Percentiles rank a stretch among this genome's conserved stretches.
phyloP scores from a whole-genome alignment of 371 early-diverging fungal species.

The Actinomortierella ambigua region DNA sequence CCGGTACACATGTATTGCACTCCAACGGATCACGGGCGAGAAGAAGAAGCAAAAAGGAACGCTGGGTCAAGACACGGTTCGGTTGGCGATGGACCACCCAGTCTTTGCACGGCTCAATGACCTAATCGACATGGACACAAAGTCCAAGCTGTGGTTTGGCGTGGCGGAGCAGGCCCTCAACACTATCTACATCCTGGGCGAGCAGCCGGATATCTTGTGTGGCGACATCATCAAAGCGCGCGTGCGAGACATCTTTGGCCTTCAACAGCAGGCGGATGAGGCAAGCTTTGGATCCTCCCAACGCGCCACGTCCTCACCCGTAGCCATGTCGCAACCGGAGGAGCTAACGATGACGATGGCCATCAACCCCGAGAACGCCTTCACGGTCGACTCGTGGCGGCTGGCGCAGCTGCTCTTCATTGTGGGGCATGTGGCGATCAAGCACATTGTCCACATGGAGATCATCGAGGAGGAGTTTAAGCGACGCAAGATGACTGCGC shows the following conservation, averaged over 20 bases:
- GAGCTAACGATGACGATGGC: not conserved
- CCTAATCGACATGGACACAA: constrained; percentile 65
- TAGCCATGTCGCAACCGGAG: constrained; percentile 4
- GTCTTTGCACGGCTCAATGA: constrained; percentile 69
- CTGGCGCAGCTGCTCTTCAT: constrained; percentile 88
- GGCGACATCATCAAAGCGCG: constrained; percentile 73
- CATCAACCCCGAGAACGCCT: constrained; percentile 37
- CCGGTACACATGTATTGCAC: constrained; percentile 87
- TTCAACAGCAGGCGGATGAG: constrained; percentile 11
- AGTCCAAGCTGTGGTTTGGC: constrained; percentile 79
- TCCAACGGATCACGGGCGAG: constrained; percentile 75
- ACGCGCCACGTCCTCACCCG: too few species aligned
- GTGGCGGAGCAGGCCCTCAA: constrained; percentile 93
- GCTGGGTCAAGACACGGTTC: constrained; percentile 58
- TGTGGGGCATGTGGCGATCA: constrained; percentile 94
- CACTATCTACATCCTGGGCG: constrained; percentile 84
- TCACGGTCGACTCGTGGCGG: constrained; percentile 62
- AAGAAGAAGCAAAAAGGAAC: constrained; percentile 46
- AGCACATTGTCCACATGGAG: constrained; percentile 94
- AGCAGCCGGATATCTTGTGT: constrained; percentile 86
- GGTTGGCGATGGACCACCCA: constrained; percentile 75
- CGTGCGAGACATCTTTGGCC: constrained; percentile 49
- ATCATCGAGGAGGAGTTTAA: constrained; percentile 88
- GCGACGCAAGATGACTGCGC: constrained; percentile 58
- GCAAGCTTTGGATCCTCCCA: not conserved